Evolutionary conservation across 352 stramenopile species (phyloP).

Genomic region (Saprolegnia diclina): DNA sequence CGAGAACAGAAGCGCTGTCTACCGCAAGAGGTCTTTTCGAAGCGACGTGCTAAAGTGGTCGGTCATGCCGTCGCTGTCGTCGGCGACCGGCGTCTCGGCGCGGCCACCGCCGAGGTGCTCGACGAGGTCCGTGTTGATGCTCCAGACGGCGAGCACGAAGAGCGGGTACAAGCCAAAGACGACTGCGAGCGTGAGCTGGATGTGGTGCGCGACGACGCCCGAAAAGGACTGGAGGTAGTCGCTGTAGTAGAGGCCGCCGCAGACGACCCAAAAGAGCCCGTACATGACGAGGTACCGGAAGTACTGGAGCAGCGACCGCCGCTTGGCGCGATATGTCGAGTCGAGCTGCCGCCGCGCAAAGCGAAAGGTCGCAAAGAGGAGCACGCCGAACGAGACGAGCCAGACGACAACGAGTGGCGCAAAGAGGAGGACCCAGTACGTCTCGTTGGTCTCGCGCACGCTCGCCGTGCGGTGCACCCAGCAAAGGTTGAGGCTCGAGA

Average conservation of each 20-base stretch:
- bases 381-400: conserved; percentile 54
- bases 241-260: conserved; percentile 63
- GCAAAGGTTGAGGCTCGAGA: conserved; percentile 71
- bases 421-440: conserved; percentile 67
- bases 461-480: conserved; percentile 55
- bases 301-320: conserved; percentile 77
- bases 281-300: conserved; percentile 80
- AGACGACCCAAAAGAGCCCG: conserved; percentile 59
- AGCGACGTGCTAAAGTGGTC: conserved; percentile 77
- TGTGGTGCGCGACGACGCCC: conserved; percentile 46
- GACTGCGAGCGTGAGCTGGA: conserved; percentile 53
- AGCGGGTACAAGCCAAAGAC: conserved; percentile 72
- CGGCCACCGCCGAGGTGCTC: conserved; percentile 36
- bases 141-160: conserved; percentile 65
- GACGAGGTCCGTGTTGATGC: conserved; percentile 79
- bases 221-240: conserved; percentile 62
- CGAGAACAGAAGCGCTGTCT: not conserved
- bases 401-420: conserved; percentile 46
- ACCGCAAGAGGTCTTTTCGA: conserved; percentile 80
- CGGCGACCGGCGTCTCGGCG: not conserved
- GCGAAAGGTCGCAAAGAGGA: conserved; percentile 79
- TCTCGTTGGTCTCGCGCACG: conserved; percentile 43
- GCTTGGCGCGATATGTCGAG: conserved; percentile 78
- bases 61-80: conserved; percentile 29
- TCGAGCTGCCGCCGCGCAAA: conserved; percentile 79